Evolutionary conservation across 2,329 filamentous ascomycete species (phyloP).

Genomic region (Coniochaeta sp.): DNA sequence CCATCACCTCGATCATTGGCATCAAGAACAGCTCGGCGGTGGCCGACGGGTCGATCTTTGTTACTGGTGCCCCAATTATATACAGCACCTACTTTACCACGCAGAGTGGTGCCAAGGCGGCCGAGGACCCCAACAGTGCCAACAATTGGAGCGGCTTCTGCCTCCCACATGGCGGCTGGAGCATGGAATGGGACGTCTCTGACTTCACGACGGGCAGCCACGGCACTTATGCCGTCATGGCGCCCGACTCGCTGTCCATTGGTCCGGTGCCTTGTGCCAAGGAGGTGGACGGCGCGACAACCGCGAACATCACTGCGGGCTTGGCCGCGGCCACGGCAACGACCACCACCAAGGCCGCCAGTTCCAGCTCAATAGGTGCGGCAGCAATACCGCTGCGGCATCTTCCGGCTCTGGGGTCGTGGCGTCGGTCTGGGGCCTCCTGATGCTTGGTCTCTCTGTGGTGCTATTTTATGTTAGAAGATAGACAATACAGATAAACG

Average conservation of each 20-base stretch:
- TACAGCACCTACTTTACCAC: neutral
- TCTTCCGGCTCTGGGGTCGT: neutral
- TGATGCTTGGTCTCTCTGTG: neutral
- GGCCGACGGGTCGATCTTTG: neutral
- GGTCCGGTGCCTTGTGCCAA: neutral
- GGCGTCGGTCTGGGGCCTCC: neutral
- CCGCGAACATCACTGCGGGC: neutral
- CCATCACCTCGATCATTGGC: neutral
- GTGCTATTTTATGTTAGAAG: neutral
- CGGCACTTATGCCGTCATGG: neutral
- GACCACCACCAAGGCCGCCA: neutral
- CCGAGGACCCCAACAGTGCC: neutral
- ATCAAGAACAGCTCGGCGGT: neutral
- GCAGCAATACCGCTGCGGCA: neutral
- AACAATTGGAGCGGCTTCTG: neutral
- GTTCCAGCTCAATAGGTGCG: neutral
- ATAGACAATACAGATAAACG: neutral
- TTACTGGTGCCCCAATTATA: neutral
- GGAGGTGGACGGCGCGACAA: neutral
- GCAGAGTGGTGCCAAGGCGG: neutral
- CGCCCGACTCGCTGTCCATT: neutral
- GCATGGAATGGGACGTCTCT: neutral
- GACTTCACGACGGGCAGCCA: neutral
- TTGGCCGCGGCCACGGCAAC: neutral
- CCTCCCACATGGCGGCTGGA: neutral